Percentiles rank a stretch among this genome's conserved stretches.
Conservation (phyloP, 768 basidiomycete species). For the Amanita fuliginea region DNA sequence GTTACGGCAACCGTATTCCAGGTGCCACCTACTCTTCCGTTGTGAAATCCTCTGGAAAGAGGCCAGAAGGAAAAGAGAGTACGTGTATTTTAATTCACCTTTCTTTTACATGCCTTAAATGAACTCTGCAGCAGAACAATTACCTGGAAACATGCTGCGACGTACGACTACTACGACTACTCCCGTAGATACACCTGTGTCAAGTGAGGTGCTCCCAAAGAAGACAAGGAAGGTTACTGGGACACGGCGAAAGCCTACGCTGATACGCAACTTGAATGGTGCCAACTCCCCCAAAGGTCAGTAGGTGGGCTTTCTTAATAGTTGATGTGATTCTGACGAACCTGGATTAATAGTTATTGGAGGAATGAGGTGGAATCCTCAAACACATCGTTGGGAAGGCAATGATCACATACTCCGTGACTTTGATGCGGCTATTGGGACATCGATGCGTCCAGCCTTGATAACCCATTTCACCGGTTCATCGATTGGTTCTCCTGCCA, state of each 20-base stretch:
- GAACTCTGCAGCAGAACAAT: slow-evolving; percentile 20
- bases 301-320: slow-evolving; percentile 11
- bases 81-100: slow-evolving; percentile 14
- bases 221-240: slow-evolving; percentile 45
- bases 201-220: slow-evolving; percentile 26
- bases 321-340: slow-evolving; percentile 8
- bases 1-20: slow-evolving; percentile 51
- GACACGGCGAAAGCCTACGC: slow-evolving; percentile 67
- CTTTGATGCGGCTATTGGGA: slow-evolving; percentile 76
- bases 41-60: slow-evolving; percentile 32
- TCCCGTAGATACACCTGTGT: slow-evolving; percentile 41
- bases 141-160: slow-evolving; percentile 45
- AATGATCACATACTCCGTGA: slow-evolving; percentile 88
- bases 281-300: slow-evolving; percentile 61
- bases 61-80: slow-evolving; percentile 34
- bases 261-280: slow-evolving; percentile 78
- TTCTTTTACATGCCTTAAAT: slow-evolving; percentile 9
- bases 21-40: slow-evolving; percentile 35
- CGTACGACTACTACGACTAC: slow-evolving; percentile 43
- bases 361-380: slow-evolving; percentile 97
- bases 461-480: slow-evolving; percentile 91
- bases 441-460: slow-evolving; percentile 85
- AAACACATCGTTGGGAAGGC: slow-evolving; percentile 88
- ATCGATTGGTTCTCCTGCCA: slow-evolving; percentile 71
- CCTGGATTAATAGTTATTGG: slow-evolving; percentile 58